These are phyloP conservation scores for Mycosphaerella sp. DNA, from an alignment of 2,329 filamentous ascomycete species.

Conservation along the genomic window DNA sequence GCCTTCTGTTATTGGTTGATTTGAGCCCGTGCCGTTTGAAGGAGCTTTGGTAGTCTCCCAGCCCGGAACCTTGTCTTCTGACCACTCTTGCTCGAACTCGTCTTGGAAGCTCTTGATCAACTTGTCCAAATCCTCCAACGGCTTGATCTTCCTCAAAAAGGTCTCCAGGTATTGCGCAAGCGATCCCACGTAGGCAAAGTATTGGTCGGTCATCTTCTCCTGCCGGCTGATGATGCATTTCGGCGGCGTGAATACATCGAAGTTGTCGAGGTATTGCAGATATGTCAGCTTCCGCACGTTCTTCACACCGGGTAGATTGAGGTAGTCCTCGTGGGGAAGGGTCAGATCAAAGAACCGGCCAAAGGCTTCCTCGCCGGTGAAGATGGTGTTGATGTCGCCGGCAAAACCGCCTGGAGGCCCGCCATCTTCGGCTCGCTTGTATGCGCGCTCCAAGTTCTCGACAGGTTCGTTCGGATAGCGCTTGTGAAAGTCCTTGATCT, in stretches of 20 bases:
- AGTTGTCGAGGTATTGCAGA: slow-evolving; percentile 84
- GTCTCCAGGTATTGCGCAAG: slow-evolving; percentile 78
- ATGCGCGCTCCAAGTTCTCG: slow-evolving; percentile 89
- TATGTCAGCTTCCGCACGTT: slow-evolving; percentile 62
- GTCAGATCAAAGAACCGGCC: slow-evolving; percentile 90
- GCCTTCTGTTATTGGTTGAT: slow-evolving; percentile 46
- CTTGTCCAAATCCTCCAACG: slow-evolving; percentile 77
- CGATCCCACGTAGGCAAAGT: slow-evolving; percentile 80
- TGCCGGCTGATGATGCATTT: slow-evolving; percentile 66
- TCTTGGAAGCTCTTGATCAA: slow-evolving; percentile 69
- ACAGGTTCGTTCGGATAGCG: slow-evolving; percentile 91
- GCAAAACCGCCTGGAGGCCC: slow-evolving; percentile 39
- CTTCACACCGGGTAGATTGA: slow-evolving; percentile 84
- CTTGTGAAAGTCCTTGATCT: slow-evolving; percentile 80
- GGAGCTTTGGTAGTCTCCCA: slow-evolving; percentile 55
- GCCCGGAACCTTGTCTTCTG: slow-evolving; percentile 68
- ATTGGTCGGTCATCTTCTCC: slow-evolving; percentile 87
- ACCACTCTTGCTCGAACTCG: slow-evolving; percentile 81
- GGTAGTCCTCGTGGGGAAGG: slow-evolving; percentile 74
- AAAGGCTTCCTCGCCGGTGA: slow-evolving; percentile 91
- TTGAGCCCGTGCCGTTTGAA: slow-evolving; percentile 22
- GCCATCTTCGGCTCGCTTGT: slow-evolving; percentile 64
- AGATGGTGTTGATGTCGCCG: slow-evolving; percentile 76
- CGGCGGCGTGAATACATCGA: slow-evolving; percentile 77
- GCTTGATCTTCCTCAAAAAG: slow-evolving; percentile 78